Evolutionary conservation across 495 filamentous ascomycete genomes (phyloP).

Genomic region (Parachaetomium inaequale): DNA sequence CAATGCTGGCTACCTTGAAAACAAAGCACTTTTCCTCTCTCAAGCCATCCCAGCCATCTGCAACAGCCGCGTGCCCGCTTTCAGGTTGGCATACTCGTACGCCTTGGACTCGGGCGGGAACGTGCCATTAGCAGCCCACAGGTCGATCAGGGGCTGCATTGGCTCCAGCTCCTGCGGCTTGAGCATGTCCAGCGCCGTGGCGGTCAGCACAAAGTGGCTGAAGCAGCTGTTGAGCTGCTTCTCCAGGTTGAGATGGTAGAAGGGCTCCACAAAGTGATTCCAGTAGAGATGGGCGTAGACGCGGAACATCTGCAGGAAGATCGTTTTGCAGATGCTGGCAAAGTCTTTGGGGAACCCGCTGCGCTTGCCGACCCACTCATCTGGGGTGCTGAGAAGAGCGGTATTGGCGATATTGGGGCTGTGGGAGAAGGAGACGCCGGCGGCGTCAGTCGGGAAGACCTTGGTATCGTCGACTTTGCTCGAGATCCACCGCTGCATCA

Average conservation of each 20-base stretch:
- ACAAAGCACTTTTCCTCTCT: background rate
- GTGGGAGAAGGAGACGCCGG: conserved; percentile 54
- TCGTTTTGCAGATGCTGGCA: conserved; percentile 78
- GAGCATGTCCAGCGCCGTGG: conserved; percentile 77
- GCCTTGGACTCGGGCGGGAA: conserved; percentile 68
- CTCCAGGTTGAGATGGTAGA: conserved; percentile 77
- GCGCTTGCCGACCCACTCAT: conserved; percentile 77
- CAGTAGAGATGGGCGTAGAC: conserved; percentile 91
- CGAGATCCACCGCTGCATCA: conserved; percentile 90
- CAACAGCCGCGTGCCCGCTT: conserved; percentile 41
- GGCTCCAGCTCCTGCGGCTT: conserved; percentile 83
- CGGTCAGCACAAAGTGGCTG: conserved; percentile 86
- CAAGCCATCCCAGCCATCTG: conserved; percentile 41
- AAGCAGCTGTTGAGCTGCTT: conserved; percentile 94
- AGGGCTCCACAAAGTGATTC: conserved; percentile 75
- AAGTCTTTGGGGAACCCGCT: conserved; percentile 86
- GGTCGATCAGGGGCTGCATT: conserved; percentile 86
- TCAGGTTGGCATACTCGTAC: conserved; percentile 54
- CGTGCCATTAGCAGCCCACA: conserved; percentile 80
- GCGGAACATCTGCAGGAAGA: conserved; percentile 96
- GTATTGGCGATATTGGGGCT: conserved; percentile 56
- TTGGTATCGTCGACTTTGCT: conserved; percentile 83
- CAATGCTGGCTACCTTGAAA: background rate
- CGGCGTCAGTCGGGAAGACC: conserved; percentile 77
- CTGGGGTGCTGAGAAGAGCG: conserved; percentile 57